A percentile compares a stretch with the other conserved stretches of the same genome.
Evolutionary conservation across 495 filamentous ascomycete genomes (phyloP).

Genomic region (Xylaria flabelliformis): DNA sequence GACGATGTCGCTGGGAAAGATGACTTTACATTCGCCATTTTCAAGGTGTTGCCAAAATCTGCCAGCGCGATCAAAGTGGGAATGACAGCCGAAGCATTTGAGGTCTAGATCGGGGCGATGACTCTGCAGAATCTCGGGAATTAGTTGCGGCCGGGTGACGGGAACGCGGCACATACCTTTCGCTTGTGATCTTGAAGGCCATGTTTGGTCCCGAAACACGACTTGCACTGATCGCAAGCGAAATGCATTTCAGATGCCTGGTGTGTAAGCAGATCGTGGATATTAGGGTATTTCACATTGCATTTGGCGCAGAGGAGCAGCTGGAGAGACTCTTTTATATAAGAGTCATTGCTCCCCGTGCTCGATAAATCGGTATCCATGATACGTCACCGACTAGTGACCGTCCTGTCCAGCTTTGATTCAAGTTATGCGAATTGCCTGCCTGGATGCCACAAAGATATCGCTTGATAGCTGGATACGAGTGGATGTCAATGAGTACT

Average conservation of each 20-base stretch:
- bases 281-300: constrained; percentile 20
- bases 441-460: background rate
- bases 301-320: constrained; percentile 32
- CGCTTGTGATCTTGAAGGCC: constrained; percentile 25
- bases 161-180: constrained; percentile 17
- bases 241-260: constrained; percentile 23
- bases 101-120: constrained; percentile 39
- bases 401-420: background rate
- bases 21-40: constrained; percentile 27
- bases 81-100: constrained; percentile 43
- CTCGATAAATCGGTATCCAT: constrained; percentile 2
- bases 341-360: background rate
- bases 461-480: background rate
- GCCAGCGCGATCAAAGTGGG: constrained; percentile 28
- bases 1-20: constrained; percentile 34
- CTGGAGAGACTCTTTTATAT: background rate
- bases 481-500: background rate
- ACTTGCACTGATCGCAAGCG: constrained; percentile 26
- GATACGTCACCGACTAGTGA: background rate
- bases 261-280: constrained; percentile 26
- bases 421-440: background rate
- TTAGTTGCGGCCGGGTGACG: background rate
- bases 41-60: constrained; percentile 42
- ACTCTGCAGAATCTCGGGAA: constrained; percentile 16
- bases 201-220: constrained; percentile 20